Base-by-base conservation (phyloP, 108 stramenopile genomes). In the Cyclostephanos invisitatus region DNA sequence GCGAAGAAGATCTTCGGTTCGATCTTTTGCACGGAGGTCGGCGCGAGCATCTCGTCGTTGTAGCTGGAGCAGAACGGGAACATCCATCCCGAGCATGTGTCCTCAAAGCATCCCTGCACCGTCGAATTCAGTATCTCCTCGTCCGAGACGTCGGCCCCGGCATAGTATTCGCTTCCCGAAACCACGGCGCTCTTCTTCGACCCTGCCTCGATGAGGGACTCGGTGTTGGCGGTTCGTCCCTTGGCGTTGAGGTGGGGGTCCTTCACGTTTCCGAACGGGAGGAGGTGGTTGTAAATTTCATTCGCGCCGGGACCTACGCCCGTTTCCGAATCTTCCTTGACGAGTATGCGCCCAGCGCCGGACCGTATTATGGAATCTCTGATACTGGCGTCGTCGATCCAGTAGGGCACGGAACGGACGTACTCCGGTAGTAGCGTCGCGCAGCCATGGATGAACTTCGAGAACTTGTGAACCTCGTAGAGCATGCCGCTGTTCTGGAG, bases 1-100 rank as follows among this genome's bases (percentile, higher is more conserved):
- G 98, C 98, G 73, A 99, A 95, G 86, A 96, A 96, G 18, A 95
- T 75, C 80, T 99, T 99, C 36, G 98, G 98, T 77, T 99, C 98
- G 50, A 99, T 91, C 87, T 96, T 96, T 68, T 97, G 96, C 25
- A 96, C 83, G 10, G 88, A 88, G n/a, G 95, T 96, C 10, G 95
- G 89, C 8, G 93, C 91, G 35, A 92, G 68, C 50, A 85, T 64
- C n/a, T 69, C 73, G 18, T 77, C 83, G 75, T 90, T 87, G 82
- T 72, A 84, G 20, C 84, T 73, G 32, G 77, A 83, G 73, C 93
- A 94, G 68, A 92, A 95, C 18, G 85, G 89, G 72, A 91, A 91
- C 15, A 84, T 21, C 89, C 92, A 91, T 44, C 81, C 73, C 27
- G 85, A 83, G 53, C 75, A 76, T 0, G 70, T 66, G 38, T 86